These are phyloP conservation scores for Diutina catenulata DNA, from an alignment of 1,139 yeast species.

Conservation along the genomic window DNA sequence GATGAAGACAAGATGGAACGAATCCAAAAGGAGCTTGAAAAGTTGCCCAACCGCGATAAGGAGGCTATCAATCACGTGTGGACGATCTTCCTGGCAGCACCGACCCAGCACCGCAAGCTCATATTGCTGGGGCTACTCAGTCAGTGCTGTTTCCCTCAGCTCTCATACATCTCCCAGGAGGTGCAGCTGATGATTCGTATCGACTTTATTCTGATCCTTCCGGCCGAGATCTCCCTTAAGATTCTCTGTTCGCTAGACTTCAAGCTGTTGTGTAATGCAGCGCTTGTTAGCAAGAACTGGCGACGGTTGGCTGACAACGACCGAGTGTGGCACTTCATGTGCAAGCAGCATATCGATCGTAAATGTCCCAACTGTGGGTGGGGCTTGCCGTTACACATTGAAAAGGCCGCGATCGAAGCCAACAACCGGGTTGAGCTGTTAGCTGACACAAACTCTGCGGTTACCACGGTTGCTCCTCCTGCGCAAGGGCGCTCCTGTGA, in stretches of 20 bases:
- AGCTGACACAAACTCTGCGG: not conserved
- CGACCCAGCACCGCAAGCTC: constrained; percentile 51
- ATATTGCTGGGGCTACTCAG: constrained; percentile 75
- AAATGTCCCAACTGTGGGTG: constrained; percentile 98
- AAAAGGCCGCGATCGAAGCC: constrained; percentile 3
- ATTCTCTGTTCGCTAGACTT: constrained; percentile 85
- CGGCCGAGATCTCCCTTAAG: constrained; percentile 75
- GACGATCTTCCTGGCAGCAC: constrained; percentile 70
- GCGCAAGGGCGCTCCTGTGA: not conserved
- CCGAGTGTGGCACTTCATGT: constrained; percentile 95
- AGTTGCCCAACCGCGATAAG: constrained; percentile 49
- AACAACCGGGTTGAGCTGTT: not conserved
- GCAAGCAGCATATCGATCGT: constrained; percentile 94
- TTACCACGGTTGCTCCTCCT: not conserved
- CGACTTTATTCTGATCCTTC: constrained; percentile 78
- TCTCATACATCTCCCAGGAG: constrained; percentile 72
- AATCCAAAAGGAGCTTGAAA: constrained; percentile 49
- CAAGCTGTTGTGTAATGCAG: constrained; percentile 82
- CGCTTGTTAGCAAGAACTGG: constrained; percentile 86
- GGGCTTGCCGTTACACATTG: constrained; percentile 70
- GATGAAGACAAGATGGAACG: constrained; percentile 56
- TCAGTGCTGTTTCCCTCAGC: constrained; percentile 92
- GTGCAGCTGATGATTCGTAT: constrained; percentile 71
- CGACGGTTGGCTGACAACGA: constrained; percentile 87
- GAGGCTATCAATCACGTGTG: constrained; percentile 66